phyloP scores from a whole-genome alignment of 805 yeast genomes.

The Wickerhamiella vanderwaltii region DNA sequence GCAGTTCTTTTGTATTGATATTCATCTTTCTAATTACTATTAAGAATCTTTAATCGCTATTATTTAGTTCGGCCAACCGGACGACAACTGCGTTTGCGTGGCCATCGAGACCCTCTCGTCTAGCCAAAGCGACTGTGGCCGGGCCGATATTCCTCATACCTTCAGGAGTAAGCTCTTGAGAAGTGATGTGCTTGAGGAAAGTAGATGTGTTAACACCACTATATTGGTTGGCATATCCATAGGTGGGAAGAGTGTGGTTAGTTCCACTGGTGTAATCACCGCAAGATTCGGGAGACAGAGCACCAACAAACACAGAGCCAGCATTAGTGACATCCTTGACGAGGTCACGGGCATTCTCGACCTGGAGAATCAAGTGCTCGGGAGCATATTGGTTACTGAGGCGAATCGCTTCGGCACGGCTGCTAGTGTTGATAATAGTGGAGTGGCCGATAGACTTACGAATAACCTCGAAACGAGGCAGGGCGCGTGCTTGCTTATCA shows the following conservation, averaged over 20 bases:
- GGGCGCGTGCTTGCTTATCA: conserved; percentile 62
- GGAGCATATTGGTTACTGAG: conserved; percentile 91
- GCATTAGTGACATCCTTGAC: conserved; percentile 78
- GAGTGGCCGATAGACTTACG: conserved; percentile 89
- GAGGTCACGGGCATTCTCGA: conserved; percentile 60
- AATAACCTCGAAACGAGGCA: conserved; percentile 89
- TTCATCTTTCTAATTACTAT: too few relatives aligned
- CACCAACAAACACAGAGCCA: conserved; percentile 93
- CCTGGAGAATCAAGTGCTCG: conserved; percentile 89
- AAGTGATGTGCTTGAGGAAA: conserved; percentile 87
- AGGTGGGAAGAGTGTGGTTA: conserved; percentile 95
- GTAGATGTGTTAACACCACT: conserved; percentile 95
- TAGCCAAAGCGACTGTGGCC: conserved; percentile 93
- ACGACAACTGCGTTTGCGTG: conserved; percentile 95
- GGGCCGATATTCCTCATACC: conserved; percentile 86
- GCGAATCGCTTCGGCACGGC: conserved; percentile 69
- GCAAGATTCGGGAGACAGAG: conserved; percentile 92
- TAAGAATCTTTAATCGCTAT: too few relatives aligned
- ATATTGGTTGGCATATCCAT: conserved; percentile 95
- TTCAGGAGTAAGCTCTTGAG: conserved; percentile 76
- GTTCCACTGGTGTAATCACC: conserved; percentile 99
- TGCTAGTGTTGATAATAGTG: conserved; percentile 55
- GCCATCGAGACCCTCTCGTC: conserved; percentile 92
- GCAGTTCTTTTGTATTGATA: too few relatives aligned
- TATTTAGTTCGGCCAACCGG: conserved; percentile 39